Evolutionary conservation across 2,329 filamentous ascomycete genomes (phyloP).

Genomic region (Byssochlamys sp.): DNA sequence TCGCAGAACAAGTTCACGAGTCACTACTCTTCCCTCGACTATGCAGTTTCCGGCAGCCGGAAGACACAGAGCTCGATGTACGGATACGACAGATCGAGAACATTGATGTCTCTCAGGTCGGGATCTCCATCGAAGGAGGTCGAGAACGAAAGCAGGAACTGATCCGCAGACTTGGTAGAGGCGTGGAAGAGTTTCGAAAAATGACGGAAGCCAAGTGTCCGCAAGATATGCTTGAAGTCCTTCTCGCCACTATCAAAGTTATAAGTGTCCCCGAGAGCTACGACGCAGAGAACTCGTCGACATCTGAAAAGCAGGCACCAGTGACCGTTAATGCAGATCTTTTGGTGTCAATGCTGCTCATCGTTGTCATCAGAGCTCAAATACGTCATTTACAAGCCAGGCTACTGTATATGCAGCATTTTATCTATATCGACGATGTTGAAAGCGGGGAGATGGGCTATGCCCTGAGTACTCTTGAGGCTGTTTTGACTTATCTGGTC

Average conservation of each 20-base stretch:
- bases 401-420: slow-evolving; percentile 89
- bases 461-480: slow-evolving; percentile 89
- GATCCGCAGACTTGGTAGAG: slow-evolving; percentile 62
- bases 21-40: slow-evolving; percentile 72
- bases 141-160: slow-evolving; percentile 71
- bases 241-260: slow-evolving; percentile 72
- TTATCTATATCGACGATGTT: slow-evolving; percentile 95
- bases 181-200: slow-evolving; percentile 80
- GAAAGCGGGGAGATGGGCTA: slow-evolving; percentile 95
- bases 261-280: slow-evolving; percentile 57
- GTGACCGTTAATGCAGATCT: slow-evolving; percentile 77
- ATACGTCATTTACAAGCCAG: slow-evolving; percentile 79
- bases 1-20: slow-evolving; percentile 85
- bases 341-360: slow-evolving; percentile 77
- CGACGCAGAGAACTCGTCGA: slow-evolving; percentile 28
- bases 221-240: slow-evolving; percentile 76
- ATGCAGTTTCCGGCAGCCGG: slow-evolving; percentile 63
- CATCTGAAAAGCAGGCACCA: slow-evolving; percentile 45
- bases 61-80: slow-evolving; percentile 78
- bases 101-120: slow-evolving; percentile 88
- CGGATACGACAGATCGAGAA: slow-evolving; percentile 89
- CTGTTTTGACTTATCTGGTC: slow-evolving; percentile 77
- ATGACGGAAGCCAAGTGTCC: slow-evolving; percentile 68
- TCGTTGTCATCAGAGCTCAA: slow-evolving; percentile 85
- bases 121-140: slow-evolving; percentile 73